Conservation (phyloP, 306 rosid genomes). For the Bauhinia variegata region DNA sequence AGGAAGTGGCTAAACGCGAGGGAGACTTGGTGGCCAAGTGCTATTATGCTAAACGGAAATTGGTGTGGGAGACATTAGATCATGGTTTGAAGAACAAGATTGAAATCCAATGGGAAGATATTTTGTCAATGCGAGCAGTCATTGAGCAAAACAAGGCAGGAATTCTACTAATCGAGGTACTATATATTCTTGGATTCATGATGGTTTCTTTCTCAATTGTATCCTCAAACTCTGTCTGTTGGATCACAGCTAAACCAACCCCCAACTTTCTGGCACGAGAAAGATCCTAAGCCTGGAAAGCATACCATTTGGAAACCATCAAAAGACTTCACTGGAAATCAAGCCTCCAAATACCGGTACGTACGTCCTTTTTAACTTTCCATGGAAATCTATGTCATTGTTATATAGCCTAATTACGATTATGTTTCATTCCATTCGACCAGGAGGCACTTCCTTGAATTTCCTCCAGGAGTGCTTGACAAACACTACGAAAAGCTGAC, state of each 20-base stretch:
- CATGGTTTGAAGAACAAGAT: slow-evolving; percentile 54
- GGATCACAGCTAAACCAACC: slow-evolving; percentile 29
- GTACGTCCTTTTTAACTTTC: not conserved
- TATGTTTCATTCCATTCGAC: no score
- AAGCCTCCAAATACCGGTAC: slow-evolving; percentile 40
- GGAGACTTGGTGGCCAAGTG: slow-evolving; percentile 59
- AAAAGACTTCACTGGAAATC: slow-evolving; percentile 35
- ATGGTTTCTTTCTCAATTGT: not conserved
- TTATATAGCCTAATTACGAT: no score
- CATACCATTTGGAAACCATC: slow-evolving; percentile 42
- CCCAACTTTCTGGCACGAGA: slow-evolving; percentile 40
- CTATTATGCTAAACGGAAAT: slow-evolving; percentile 52
- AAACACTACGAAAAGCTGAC: slow-evolving; percentile 44
- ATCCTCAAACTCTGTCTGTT: not conserved
- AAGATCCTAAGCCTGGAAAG: slow-evolving; percentile 30
- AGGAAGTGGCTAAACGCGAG: slow-evolving; percentile 17
- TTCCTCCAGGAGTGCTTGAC: slow-evolving; percentile 53
- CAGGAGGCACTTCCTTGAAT: slow-evolving; percentile 48
- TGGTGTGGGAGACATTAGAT: slow-evolving; percentile 68
- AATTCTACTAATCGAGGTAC: slow-evolving; percentile 52
- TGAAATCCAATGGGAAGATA: slow-evolving; percentile 52
- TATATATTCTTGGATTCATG: no score
- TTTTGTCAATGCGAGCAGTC: slow-evolving; percentile 48
- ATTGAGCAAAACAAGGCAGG: slow-evolving; percentile 41
- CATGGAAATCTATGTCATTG: not conserved